Evolutionary conservation across 306 rosid genomes (phyloP).

Genomic region (Arachis hypogaea): DNA sequence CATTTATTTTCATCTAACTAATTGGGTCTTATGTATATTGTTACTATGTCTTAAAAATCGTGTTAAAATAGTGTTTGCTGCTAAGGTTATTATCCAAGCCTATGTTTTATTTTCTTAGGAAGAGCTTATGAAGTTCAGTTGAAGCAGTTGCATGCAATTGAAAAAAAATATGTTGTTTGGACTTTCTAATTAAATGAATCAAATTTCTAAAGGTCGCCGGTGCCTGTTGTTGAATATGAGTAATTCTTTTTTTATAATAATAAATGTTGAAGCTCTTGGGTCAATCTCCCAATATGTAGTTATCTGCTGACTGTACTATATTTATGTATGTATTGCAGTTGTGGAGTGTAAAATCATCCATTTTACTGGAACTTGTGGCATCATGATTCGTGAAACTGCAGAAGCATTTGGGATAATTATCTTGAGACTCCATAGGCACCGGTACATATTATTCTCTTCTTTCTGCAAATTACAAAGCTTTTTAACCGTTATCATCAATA

Average conservation of each 20-base stretch:
- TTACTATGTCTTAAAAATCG: slow-evolving; percentile 4
- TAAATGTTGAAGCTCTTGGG: neutral
- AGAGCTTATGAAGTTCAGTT: neutral
- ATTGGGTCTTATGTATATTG: neutral
- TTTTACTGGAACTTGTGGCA: slow-evolving; percentile 65
- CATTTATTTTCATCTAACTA: slow-evolving; percentile 8
- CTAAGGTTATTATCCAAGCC: neutral
- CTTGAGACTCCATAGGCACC: too few relatives aligned
- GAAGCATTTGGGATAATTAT: slow-evolving; percentile 81
- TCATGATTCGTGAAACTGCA: slow-evolving; percentile 85
- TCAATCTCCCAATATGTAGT: neutral
- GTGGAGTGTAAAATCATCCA: slow-evolving; percentile 66
- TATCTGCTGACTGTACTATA: slow-evolving; percentile 12
- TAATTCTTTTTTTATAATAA: neutral
- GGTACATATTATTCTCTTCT: too few relatives aligned
- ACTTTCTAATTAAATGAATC: neutral
- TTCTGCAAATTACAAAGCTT: too few relatives aligned
- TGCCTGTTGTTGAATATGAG: slow-evolving; percentile 7
- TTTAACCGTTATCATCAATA: too few relatives aligned
- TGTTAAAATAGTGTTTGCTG: slow-evolving; percentile 7
- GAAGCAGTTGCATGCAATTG: neutral
- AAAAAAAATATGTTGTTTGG: neutral
- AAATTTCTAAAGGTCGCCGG: neutral
- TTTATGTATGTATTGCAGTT: slow-evolving; percentile 55
- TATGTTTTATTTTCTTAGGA: slow-evolving; percentile 1